Base-by-base conservation (phyloP, 1,139 yeast species). In the Geotrichum restrictum region DNA sequence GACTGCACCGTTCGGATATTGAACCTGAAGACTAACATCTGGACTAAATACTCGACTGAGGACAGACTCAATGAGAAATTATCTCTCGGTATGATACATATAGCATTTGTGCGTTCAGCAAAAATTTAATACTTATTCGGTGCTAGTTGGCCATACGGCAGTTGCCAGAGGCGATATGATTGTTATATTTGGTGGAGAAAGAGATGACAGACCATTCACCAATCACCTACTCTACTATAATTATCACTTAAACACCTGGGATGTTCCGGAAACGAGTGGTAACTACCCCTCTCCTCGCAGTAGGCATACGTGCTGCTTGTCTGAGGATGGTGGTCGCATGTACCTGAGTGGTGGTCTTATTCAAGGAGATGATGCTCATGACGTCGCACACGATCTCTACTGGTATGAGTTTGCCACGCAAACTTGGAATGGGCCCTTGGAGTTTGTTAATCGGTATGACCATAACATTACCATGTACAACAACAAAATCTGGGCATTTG, bases 301-400 rank as follows among this genome's bases (percentile, higher is more conserved):
- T 10, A 67, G 85, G 48, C 86, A 81, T 63, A 82, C 85, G 0
- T 76, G 80, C 36, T 80, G 85, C 61, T 61, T 81, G 19, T 76
- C 81, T 0, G 68, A 67, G 3, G 82, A 80, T 62, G 75, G 76
- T 1, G 61, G 69, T 0, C 73, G 71, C 57, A 65, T 81, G 57
- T 80, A 75, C 57, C 66, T 81, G 1, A 74, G 81, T 57, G 85
- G 86, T 6, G 86, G 86, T 1, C 61, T 76, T 32, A 70, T 69
- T 18, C 7, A 24, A 24, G 29, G 29, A 24, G 8, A 24, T 8
- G 70, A 71, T 38, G 57, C 54, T 1, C 60, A 62, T 19, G 62
- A 59, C 10, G 62, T 64, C 4, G 65, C 72, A 41, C 71, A 71
- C 57, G 82, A 79, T 53, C 62, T 81, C 21, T 78, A 71, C 60